These are phyloP conservation scores for Populus davidiana DNA, from an alignment of 345 rosid species.

Conservation along the genomic window DNA sequence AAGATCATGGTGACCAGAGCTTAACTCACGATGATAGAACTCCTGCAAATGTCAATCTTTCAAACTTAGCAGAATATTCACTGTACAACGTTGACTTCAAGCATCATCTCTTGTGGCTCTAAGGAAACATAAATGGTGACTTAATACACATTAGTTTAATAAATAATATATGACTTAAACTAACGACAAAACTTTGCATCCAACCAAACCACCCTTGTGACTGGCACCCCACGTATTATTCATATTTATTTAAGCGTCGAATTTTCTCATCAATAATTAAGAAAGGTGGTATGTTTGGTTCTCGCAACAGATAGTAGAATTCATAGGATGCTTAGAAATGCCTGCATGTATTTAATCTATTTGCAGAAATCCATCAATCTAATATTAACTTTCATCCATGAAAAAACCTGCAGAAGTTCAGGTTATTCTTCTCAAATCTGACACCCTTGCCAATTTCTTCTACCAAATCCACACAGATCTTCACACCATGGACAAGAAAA, in stretches of 20 bases:
- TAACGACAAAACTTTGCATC: not conserved
- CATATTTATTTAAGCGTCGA: not conserved
- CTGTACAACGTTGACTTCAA: not conserved
- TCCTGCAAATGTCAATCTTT: conserved; percentile 49
- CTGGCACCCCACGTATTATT: not conserved
- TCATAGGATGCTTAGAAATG: not conserved
- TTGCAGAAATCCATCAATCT: no score
- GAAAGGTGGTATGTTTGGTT: not conserved
- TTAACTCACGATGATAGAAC: conserved; percentile 56
- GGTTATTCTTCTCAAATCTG: not conserved
- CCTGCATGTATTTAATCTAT: not conserved
- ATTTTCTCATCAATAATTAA: not conserved
- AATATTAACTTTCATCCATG: no score
- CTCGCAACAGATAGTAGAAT: not conserved
- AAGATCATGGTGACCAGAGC: conserved; percentile 31
- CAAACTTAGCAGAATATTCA: not conserved
- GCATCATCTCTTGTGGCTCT: not conserved
- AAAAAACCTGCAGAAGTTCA: not conserved
- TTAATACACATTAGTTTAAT: not conserved
- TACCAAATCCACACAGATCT: not conserved
- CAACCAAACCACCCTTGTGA: not conserved
- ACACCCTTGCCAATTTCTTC: not conserved
- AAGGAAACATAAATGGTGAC: not conserved
- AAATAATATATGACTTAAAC: not conserved
- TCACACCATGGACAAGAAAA: not conserved